These are phyloP conservation scores for Apiospora aurea DNA, from an alignment of 2,329 filamentous ascomycete species.

Conservation along the genomic window DNA sequence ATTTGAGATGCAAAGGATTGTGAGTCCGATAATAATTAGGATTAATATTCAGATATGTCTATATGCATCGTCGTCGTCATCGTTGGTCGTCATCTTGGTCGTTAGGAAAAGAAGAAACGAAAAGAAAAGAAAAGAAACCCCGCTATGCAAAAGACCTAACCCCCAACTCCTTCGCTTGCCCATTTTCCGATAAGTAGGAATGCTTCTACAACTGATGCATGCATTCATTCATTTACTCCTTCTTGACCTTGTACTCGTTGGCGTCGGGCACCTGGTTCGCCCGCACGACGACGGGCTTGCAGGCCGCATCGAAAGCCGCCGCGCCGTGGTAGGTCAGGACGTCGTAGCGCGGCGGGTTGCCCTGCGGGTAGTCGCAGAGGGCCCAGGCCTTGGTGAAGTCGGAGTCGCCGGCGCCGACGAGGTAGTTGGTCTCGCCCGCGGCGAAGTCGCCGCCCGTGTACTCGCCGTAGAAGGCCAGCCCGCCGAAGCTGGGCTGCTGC, in stretches of 20 bases:
- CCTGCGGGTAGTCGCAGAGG: slow-evolving; percentile 23
- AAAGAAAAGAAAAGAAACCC: not conserved
- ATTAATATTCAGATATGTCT: not conserved
- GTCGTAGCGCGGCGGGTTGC: slow-evolving; percentile 11
- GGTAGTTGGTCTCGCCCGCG: slow-evolving; percentile 27
- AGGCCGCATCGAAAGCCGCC: not conserved
- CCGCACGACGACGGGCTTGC: slow-evolving; percentile 24
- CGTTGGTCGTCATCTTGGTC: not conserved
- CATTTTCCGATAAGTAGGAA: not conserved
- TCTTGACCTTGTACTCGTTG: not conserved
- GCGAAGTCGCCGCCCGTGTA: slow-evolving; percentile 28
- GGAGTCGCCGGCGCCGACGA: slow-evolving; percentile 25
- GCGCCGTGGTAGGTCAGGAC: slow-evolving; percentile 26
- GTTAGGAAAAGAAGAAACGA: not conserved
- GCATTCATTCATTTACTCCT: not conserved
- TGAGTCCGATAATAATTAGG: not conserved
- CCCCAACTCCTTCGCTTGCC: not conserved
- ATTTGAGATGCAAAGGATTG: no score
- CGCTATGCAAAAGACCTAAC: slow-evolving; percentile 1
- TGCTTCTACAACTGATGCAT: no score
- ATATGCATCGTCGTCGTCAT: not conserved
- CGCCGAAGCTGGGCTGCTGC: slow-evolving; percentile 27
- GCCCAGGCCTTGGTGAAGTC: slow-evolving; percentile 25
- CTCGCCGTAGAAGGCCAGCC: slow-evolving; percentile 27
- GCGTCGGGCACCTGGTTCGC: slow-evolving; percentile 21